phyloP scores from a whole-genome alignment of 176 grass and related monocot species.

The Aegilops sharonensis region DNA sequence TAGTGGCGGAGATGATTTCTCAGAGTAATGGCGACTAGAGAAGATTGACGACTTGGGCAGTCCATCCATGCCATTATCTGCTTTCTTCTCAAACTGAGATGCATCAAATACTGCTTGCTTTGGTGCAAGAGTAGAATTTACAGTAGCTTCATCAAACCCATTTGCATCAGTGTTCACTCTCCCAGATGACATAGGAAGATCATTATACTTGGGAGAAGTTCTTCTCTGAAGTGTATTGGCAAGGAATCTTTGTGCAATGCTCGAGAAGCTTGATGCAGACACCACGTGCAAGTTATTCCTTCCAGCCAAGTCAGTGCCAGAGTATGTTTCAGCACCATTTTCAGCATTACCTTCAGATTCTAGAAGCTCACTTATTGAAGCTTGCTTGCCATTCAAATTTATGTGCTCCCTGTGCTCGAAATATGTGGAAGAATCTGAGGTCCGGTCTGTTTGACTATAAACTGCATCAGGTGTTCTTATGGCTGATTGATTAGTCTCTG shows the following conservation, averaged over 20 bases:
- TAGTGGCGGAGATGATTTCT: slow-evolving; percentile 87
- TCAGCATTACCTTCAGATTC: slow-evolving; percentile 38
- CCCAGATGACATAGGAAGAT: slow-evolving; percentile 41
- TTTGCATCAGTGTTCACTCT: slow-evolving; percentile 40
- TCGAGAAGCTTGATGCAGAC: slow-evolving; percentile 83
- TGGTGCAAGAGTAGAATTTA: slow-evolving; percentile 25
- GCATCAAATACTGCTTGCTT: slow-evolving; percentile 20
- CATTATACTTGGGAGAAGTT: slow-evolving; percentile 57
- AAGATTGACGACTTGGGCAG: slow-evolving; percentile 46
- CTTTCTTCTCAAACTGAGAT: slow-evolving; percentile 35
- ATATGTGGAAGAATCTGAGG: slow-evolving; percentile 36
- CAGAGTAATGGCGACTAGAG: slow-evolving; percentile 46
- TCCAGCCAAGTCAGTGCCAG: slow-evolving; percentile 26
- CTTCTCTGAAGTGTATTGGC: slow-evolving; percentile 85
- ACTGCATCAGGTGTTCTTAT: slow-evolving; percentile 27
- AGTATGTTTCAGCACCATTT: slow-evolving; percentile 25
- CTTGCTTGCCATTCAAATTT: slow-evolving; percentile 44
- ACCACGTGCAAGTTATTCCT: slow-evolving; percentile 36
- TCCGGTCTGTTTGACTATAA: slow-evolving; percentile 31
- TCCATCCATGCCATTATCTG: slow-evolving; percentile 46
- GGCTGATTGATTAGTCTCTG: slow-evolving; percentile 35
- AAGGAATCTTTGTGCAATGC: slow-evolving; percentile 88
- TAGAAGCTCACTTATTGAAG: slow-evolving; percentile 52
- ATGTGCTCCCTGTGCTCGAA: slow-evolving; percentile 25
- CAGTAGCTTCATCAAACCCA: slow-evolving; percentile 36